Evolutionary conservation across 805 yeast genomes (phyloP).

Genomic region (Wickerhamiella lipophila): DNA sequence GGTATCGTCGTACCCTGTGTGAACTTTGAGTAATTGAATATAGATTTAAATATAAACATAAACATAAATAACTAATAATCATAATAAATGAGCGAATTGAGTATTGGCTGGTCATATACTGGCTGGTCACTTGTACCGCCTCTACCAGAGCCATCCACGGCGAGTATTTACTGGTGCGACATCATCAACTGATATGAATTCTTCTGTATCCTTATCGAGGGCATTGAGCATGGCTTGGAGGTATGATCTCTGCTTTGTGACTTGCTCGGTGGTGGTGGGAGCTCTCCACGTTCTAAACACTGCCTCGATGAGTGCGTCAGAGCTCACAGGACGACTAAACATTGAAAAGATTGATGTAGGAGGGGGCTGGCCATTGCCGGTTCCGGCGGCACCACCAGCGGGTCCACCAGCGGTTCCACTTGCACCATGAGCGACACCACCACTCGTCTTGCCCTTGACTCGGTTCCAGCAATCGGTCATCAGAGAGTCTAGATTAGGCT

Average conservation of each 20-base stretch:
- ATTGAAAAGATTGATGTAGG: slow-evolving; percentile 21
- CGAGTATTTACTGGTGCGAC: not conserved
- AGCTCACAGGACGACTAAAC: slow-evolving; percentile 22
- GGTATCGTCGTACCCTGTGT: no score
- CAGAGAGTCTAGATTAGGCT: slow-evolving; percentile 26
- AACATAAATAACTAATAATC: not conserved
- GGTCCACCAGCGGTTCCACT: no score
- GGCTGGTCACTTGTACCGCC: not conserved
- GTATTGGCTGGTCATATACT: no score
- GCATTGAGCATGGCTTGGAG: slow-evolving; percentile 14
- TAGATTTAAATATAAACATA: no score
- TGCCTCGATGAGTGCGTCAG: slow-evolving; percentile 19
- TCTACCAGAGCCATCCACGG: slow-evolving; percentile 7
- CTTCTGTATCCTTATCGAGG: slow-evolving; percentile 12
- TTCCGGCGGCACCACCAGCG: slow-evolving; percentile 8
- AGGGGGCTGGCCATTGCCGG: not conserved
- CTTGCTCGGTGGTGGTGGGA: slow-evolving; percentile 7
- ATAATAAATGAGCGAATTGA: not conserved
- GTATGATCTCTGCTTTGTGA: slow-evolving; percentile 13
- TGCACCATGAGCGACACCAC: no score
- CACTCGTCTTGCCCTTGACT: slow-evolving; percentile 1
- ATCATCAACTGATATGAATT: not conserved
- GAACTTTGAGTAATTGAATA: not conserved
- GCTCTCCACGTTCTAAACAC: slow-evolving; percentile 13
- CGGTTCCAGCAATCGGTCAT: not conserved